phyloP scores from a whole-genome alignment of 306 rosid genomes.

The Vachellia pachyceras region DNA sequence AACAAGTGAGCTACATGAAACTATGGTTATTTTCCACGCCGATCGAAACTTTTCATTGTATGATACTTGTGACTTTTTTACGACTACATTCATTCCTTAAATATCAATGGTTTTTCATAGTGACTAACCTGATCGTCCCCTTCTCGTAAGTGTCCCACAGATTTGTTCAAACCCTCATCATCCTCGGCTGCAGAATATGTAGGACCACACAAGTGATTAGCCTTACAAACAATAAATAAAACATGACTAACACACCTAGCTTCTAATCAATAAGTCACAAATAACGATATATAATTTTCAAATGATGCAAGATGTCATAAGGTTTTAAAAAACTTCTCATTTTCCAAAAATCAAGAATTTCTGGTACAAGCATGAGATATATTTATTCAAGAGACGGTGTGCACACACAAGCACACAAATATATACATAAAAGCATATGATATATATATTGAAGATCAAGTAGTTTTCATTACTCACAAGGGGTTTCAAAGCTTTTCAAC shows the following conservation, averaged over 20 bases:
- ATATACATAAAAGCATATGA: background rate
- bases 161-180: slow-evolving; percentile 35
- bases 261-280: background rate
- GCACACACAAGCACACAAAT: background rate
- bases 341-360: slow-evolving; percentile 4
- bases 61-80: too few relatives aligned
- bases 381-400: too few relatives aligned
- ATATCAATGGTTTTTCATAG: too few relatives aligned
- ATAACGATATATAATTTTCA: background rate
- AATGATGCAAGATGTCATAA: slow-evolving; percentile 3
- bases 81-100: too few relatives aligned
- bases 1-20: too few relatives aligned
- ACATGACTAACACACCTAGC: slow-evolving; percentile 10
- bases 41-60: too few relatives aligned
- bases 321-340: background rate
- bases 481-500: slow-evolving; percentile 35
- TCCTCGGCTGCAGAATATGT: slow-evolving; percentile 46
- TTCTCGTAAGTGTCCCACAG: slow-evolving; percentile 35
- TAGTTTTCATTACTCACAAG: slow-evolving; percentile 45
- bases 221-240: slow-evolving; percentile 21
- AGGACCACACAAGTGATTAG: slow-evolving; percentile 24
- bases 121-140: slow-evolving; percentile 49
- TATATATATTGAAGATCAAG: background rate
- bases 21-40: too few relatives aligned
- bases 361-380: background rate